Base-by-base conservation (phyloP, 2,329 filamentous ascomycete genomes). In the Parafenestella ontariensis region DNA sequence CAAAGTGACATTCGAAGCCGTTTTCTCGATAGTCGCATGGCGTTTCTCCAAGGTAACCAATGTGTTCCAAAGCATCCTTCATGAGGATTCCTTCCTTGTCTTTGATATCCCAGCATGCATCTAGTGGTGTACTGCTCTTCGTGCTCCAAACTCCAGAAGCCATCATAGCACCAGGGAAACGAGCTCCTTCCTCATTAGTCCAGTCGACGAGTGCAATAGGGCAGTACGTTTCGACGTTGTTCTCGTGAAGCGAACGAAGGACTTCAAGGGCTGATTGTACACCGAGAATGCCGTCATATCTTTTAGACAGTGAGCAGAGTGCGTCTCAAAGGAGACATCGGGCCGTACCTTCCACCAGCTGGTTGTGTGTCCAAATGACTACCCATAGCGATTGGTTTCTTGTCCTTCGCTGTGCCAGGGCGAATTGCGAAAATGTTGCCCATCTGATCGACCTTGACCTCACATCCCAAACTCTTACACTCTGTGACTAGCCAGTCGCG, bases 151-250 rank as follows among this genome's bases (percentile, higher is more conserved):
- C 90, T 1, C 88, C 89, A 0, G 89, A 91, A 0, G 86, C 80
- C 47, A 90, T 79, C 85, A 91, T 91, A 20, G 85, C 88, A 29
- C 86, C 85, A 0, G 89, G 89, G 59, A 92, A 93, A 0, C 90
- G 83, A 1, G 89, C 90, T 1, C 90, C 90, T 76, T 94, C 91
- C 77, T 93, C 90, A 68, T 90, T 90, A 1, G 88, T 92, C 88
- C 88, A 91, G 68, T 92, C 89, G 7, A 92, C 84, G 2, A 92
- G 82, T 0, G 88, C 89, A 0, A 92, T 80, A 1, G 87, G 87
- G 21, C 84, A 88, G 29, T 88, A 81, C 0, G 71, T 73, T 26
- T 62, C 41, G n/a, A 65, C 53, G 5, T 63, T 56, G 44, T 70
- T 72, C 28, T 77, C 74, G 41, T 73, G 66, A 15, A 78, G 56